These are phyloP conservation scores for Verticillium albo-atrum DNA, from an alignment of 2,329 filamentous ascomycete genomes.

Conservation along the genomic window DNA sequence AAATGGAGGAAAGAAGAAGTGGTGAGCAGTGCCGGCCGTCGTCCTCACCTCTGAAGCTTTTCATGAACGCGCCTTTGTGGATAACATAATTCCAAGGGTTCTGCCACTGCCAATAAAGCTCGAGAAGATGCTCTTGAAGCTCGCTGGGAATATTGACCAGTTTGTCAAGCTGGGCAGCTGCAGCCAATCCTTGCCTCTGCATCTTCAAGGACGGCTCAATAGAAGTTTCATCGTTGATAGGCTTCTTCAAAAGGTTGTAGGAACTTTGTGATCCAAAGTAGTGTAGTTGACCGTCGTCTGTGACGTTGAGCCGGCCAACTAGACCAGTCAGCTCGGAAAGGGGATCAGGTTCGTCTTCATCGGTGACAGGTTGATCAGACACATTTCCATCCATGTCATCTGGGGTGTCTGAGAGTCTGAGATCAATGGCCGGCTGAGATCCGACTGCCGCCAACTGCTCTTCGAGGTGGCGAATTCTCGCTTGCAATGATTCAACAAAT, in stretches of 20 bases:
- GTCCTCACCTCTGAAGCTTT: slow-evolving; percentile 7
- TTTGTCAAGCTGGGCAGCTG: slow-evolving; percentile 9
- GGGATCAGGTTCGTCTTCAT: slow-evolving; percentile 6
- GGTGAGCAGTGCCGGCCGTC: slow-evolving; percentile 19
- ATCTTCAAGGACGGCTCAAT: slow-evolving; percentile 2
- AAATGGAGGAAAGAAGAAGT: slow-evolving; percentile 26
- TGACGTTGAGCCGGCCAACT: slow-evolving; percentile 4
- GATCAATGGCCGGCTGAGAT: background rate
- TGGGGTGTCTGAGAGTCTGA: background rate
- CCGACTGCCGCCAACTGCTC: slow-evolving; percentile 6
- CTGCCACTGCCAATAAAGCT: slow-evolving; percentile 20
- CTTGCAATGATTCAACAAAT: slow-evolving; percentile 16
- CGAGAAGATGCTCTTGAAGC: slow-evolving; percentile 18
- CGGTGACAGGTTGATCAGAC: background rate
- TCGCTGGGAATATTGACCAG: slow-evolving; percentile 11
- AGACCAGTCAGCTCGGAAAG: slow-evolving; percentile 12
- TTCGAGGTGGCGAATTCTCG: slow-evolving; percentile 13
- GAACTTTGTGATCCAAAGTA: slow-evolving; percentile 19
- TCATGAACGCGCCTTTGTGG: slow-evolving; percentile 14
- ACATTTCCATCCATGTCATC: background rate
- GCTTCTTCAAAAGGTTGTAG: slow-evolving; percentile 12
- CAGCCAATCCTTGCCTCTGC: slow-evolving; percentile 8
- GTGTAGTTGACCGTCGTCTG: slow-evolving; percentile 16
- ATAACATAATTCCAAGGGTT: slow-evolving; percentile 22
- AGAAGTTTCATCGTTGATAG: background rate